These are phyloP conservation scores for Pulveroboletus frians DNA, from an alignment of 768 basidiomycete species.

Conservation along the genomic window DNA sequence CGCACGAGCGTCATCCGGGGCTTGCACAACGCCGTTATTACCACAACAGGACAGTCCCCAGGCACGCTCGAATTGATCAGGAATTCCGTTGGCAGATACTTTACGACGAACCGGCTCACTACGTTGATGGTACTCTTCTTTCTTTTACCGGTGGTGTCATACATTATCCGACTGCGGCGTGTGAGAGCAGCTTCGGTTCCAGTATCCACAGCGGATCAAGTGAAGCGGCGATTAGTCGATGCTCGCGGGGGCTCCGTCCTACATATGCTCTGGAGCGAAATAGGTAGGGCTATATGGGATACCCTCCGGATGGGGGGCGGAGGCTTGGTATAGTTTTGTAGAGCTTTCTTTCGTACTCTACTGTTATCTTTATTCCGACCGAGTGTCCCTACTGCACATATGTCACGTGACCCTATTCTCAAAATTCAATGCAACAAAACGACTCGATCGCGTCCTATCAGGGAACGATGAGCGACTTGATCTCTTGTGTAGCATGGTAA, in stretches of 20 bases:
- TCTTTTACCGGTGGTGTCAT: conserved; percentile 39
- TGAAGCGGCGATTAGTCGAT: conserved; percentile 48
- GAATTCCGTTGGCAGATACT: conserved; percentile 44
- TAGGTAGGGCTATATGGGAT: conserved; percentile 52
- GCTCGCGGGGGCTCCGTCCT: conserved; percentile 34
- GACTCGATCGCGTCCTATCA: background rate
- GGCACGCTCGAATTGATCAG: conserved; percentile 40
- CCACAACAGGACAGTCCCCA: conserved; percentile 16
- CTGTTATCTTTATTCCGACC: conserved; percentile 18
- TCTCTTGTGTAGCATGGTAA: conserved; percentile 64
- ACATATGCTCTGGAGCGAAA: conserved; percentile 47
- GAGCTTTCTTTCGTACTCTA: background rate
- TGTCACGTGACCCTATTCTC: conserved; percentile 16
- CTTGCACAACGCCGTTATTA: conserved; percentile 6
- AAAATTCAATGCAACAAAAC: conserved; percentile 2
- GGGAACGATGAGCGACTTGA: conserved; percentile 61
- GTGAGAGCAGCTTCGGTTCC: conserved; percentile 23
- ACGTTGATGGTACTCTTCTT: conserved; percentile 41
- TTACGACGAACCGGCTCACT: conserved; percentile 43
- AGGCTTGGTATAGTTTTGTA: conserved; percentile 51
- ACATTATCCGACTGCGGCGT: conserved; percentile 49
- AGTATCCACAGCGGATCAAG: conserved; percentile 49
- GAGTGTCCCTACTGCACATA: background rate
- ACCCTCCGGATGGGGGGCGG: conserved; percentile 73
- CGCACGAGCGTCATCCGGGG: conserved; percentile 14